Conservation (phyloP, 2,329 filamentous ascomycete genomes). For the Claviceps pazoutovae region DNA sequence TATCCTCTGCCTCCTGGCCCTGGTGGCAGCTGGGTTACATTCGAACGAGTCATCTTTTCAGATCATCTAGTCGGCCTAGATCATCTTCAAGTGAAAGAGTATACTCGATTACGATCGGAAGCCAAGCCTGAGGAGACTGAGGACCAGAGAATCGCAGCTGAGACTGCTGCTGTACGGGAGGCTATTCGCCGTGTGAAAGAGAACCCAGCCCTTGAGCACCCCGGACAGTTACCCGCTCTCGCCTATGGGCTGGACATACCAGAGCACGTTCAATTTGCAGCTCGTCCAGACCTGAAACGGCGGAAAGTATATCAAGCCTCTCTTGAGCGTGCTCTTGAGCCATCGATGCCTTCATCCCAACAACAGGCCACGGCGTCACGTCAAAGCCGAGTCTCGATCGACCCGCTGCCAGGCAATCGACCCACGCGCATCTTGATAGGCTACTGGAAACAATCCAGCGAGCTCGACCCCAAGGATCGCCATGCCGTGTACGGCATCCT, state of each 20-base stretch:
- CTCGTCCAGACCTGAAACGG: conserved; percentile 31
- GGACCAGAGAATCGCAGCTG: conserved; percentile 23
- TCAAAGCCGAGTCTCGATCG: conserved; percentile 14
- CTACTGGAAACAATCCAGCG: conserved; percentile 42
- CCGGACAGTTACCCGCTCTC: conserved; percentile 27
- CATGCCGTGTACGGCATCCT: conserved; percentile 51
- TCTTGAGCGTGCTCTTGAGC: conserved; percentile 3
- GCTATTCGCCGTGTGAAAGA: conserved; percentile 30
- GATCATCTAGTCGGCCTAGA: conserved; percentile 40
- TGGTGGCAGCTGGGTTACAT: conserved; percentile 51
- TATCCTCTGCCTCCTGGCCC: conserved; percentile 41
- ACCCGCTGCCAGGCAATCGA: conserved; percentile 36
- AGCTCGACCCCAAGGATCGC: conserved; percentile 31
- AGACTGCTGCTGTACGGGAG: conserved; percentile 30
- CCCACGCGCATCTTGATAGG: conserved; percentile 46
- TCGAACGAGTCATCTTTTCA: conserved; percentile 45
- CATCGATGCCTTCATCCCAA: conserved; percentile 9
- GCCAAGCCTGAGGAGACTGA: conserved; percentile 19
- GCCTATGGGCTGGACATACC: conserved; percentile 38
- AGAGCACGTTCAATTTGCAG: conserved; percentile 22
- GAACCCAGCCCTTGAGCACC: conserved; percentile 30
- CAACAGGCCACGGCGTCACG: conserved; percentile 10
- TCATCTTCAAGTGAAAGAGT: conserved; percentile 47
- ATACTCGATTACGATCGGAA: conserved; percentile 39
- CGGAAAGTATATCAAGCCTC: conserved; percentile 25